Evolutionary conservation across 2,329 filamentous ascomycete species (phyloP), one percentile per base, ranked within the genome.

Genomic region (Didymella sp.): DNA sequence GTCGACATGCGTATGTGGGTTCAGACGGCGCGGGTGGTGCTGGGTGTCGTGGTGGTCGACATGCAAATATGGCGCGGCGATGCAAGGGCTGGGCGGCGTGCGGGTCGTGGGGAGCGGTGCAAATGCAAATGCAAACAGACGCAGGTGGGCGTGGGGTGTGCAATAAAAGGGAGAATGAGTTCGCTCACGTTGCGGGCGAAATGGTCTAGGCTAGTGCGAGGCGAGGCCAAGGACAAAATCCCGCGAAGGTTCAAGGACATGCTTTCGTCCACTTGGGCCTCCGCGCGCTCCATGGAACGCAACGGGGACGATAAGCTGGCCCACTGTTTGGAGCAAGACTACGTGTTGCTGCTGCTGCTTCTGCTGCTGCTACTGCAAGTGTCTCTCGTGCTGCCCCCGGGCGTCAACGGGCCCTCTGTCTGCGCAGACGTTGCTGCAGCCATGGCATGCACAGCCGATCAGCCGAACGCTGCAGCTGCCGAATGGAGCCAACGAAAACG

Each of bases 1-100:
- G 53, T 67, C 71, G 73, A 73, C 73, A 75, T 75, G 72, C 72
- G 71, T 62, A 31, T 53, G 53, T 45, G n/a, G 47, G 38, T 37
- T 49, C 48, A 47, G 60, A 53, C 24, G 53, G 47, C 33, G 33
- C 46, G 48, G 61, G 44, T 59, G 52, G 9, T 22, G 11, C 2
- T 38, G n/a, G 12, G 21, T 49, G 62, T 53, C 55, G 59, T 53
- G 50, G 58, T 45, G 49, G 55, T 49, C 37, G 60, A 56, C 49
- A 50, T 51, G 60, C 43, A 53, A 47, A 30, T 48, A 43, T 27
- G 54, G 22, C 35, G 30, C 48, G 30, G 42, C 48, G 38, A 57
- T 44, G 54, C 48, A 57, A 57, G 54, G 54, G 54, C 54, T 48
- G 54, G 47, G 47, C 42, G 28, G 43, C 27, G 53, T 31, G 41